Evolutionary conservation across 768 basidiomycete genomes (phyloP).

Genomic region (Mycena haematopus): DNA sequence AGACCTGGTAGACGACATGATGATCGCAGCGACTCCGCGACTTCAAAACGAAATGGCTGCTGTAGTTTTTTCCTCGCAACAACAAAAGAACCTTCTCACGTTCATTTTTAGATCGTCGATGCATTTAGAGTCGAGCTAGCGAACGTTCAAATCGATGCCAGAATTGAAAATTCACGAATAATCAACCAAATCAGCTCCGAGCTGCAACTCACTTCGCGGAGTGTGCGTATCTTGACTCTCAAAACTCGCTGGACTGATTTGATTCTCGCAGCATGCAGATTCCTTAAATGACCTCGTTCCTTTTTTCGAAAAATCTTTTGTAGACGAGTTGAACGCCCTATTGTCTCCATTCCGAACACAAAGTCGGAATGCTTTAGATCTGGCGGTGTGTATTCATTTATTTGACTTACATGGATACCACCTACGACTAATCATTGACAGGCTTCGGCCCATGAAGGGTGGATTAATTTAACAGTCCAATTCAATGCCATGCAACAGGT

Average conservation of each 20-base stretch:
- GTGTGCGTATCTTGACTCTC: slow-evolving; percentile 14
- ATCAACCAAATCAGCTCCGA: slow-evolving; percentile 17
- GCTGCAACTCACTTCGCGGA: slow-evolving; percentile 23
- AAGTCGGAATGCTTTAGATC: slow-evolving; percentile 12
- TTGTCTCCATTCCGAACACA: slow-evolving; percentile 24
- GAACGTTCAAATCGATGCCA: slow-evolving; percentile 4
- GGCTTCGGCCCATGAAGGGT: slow-evolving; percentile 38
- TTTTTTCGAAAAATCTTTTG: slow-evolving; percentile 12
- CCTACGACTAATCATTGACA: slow-evolving; percentile 23
- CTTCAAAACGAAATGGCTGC: slow-evolving; percentile 11
- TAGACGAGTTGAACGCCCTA: slow-evolving; percentile 10
- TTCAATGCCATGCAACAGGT: slow-evolving; percentile 41
- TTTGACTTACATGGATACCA: neutral
- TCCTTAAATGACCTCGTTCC: slow-evolving; percentile 23
- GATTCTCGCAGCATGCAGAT: slow-evolving; percentile 25
- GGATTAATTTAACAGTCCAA: slow-evolving; percentile 34
- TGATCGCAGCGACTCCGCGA: slow-evolving; percentile 4
- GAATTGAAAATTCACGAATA: slow-evolving; percentile 13
- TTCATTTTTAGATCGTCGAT: slow-evolving; percentile 7
- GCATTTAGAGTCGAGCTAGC: slow-evolving; percentile 6
- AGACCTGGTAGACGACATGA: slow-evolving; percentile 4
- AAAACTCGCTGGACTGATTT: neutral
- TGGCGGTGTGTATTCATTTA: slow-evolving; percentile 16
- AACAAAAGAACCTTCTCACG: neutral
- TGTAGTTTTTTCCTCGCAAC: neutral